Conservation (phyloP, 768 basidiomycete species). For the Boletus patriciae region DNA sequence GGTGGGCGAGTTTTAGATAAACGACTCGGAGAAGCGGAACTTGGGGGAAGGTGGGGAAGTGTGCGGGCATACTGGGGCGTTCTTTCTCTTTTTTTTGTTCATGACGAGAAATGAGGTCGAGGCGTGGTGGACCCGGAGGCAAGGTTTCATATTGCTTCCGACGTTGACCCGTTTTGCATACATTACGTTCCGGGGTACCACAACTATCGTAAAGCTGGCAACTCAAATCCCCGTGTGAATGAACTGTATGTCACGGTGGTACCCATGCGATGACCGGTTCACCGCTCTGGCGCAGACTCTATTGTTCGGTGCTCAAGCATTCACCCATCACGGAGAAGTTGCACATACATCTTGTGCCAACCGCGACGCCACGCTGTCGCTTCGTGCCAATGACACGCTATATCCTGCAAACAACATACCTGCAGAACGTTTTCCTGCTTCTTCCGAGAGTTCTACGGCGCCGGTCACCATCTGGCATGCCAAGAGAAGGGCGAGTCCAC, state of each 20-base stretch:
- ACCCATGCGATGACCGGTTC: background rate
- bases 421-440: constrained; percentile 40
- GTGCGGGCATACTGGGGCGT: constrained; percentile 16
- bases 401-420: constrained; percentile 37
- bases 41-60: background rate
- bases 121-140: constrained; percentile 1
- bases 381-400: constrained; percentile 38
- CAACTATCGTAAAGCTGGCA: no score
- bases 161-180: background rate
- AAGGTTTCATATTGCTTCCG: background rate
- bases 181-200: no score
- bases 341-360: constrained; percentile 30
- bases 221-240: background rate
- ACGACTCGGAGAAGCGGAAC: background rate
- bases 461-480: constrained; percentile 46
- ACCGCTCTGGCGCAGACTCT: background rate
- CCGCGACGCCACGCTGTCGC: constrained; percentile 36
- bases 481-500: constrained; percentile 42
- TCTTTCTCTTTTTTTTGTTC: background rate
- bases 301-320: background rate
- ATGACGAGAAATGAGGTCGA: constrained; percentile 13
- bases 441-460: constrained; percentile 33
- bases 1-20: background rate
- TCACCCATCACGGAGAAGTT: background rate
- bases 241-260: no score